phyloP scores from a whole-genome alignment of 805 yeast species.

The Kuraishia piskuri region DNA sequence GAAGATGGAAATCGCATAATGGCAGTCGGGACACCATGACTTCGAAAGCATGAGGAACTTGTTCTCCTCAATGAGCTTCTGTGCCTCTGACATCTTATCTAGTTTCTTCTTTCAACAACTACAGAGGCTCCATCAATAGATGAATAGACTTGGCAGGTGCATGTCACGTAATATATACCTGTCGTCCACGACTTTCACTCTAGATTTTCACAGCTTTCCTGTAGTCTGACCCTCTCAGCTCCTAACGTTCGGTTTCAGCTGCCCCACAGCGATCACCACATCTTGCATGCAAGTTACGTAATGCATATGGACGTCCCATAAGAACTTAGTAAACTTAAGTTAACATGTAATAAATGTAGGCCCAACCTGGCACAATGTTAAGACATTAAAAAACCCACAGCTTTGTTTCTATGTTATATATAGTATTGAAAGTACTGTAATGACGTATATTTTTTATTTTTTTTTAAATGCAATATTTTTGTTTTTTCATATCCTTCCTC shows the following conservation, averaged over 20 bases:
- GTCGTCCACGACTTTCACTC: background rate
- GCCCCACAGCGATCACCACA: background rate
- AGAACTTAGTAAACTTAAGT: background rate
- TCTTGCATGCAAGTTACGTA: background rate
- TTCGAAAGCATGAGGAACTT: constrained; percentile 53
- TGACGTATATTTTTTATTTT: constrained; percentile 6
- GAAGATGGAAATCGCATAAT: constrained; percentile 50
- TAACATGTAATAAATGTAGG: too few species aligned
- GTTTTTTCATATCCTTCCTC: background rate
- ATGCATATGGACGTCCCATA: background rate
- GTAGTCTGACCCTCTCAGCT: background rate
- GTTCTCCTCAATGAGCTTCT: constrained; percentile 34
- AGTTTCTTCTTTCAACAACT: background rate
- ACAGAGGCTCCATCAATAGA: too few species aligned
- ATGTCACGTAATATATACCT: too few species aligned
- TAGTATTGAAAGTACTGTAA: too few species aligned
- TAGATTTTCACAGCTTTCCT: background rate
- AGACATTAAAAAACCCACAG: too few species aligned
- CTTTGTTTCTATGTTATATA: too few species aligned
- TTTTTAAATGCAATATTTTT: background rate
- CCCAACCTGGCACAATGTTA: too few species aligned
- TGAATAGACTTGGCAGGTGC: too few species aligned
- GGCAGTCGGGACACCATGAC: constrained; percentile 77
- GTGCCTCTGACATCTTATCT: constrained; percentile 23
- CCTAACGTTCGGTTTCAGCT: background rate